These are phyloP conservation scores for Nyssa sinensis DNA, from an alignment of 148 eudicot species.

Conservation along the genomic window DNA sequence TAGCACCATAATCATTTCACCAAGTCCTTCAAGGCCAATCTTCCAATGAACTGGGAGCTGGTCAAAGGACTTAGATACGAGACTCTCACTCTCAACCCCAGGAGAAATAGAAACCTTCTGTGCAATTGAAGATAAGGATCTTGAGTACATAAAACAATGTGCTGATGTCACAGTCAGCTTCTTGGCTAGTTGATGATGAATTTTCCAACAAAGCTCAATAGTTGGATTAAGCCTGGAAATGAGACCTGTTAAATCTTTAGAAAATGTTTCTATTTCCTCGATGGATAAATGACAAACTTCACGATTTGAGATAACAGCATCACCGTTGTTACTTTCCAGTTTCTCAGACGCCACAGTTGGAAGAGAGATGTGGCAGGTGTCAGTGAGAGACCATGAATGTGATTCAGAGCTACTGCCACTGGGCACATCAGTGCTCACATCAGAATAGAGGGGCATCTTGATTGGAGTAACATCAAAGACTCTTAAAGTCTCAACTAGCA, in stretches of 20 bases:
- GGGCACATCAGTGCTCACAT: conserved; percentile 20
- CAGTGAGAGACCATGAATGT: conserved; percentile 50
- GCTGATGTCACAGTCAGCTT: conserved; percentile 46
- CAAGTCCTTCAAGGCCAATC: conserved; percentile 55
- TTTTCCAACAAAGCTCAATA: conserved; percentile 61
- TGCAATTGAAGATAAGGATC: conserved; percentile 45
- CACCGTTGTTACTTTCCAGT: conserved; percentile 19
- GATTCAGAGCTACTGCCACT: conserved; percentile 34
- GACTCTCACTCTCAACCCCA: conserved; percentile 26
- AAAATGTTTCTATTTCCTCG: conserved; percentile 38
- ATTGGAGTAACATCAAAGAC: conserved; percentile 46
- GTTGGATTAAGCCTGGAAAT: conserved; percentile 51
- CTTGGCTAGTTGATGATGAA: conserved; percentile 61
- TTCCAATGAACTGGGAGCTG: conserved; percentile 45
- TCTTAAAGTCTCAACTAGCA: conserved; percentile 48
- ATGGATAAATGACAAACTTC: conserved; percentile 35
- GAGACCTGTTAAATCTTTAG: conserved; percentile 41
- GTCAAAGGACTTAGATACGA: conserved; percentile 21
- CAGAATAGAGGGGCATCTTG: conserved; percentile 31
- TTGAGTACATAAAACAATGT: conserved; percentile 61
- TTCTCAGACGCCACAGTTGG: conserved; percentile 26
- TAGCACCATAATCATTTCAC: conserved; percentile 38
- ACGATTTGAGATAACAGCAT: conserved; percentile 18
- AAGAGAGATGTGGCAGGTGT: conserved; percentile 34
- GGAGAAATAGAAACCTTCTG: conserved; percentile 24